These are phyloP conservation scores for Rhizophagus sp. DNA, from an alignment of 192 early-diverging fungal species.

Conservation along the genomic window DNA sequence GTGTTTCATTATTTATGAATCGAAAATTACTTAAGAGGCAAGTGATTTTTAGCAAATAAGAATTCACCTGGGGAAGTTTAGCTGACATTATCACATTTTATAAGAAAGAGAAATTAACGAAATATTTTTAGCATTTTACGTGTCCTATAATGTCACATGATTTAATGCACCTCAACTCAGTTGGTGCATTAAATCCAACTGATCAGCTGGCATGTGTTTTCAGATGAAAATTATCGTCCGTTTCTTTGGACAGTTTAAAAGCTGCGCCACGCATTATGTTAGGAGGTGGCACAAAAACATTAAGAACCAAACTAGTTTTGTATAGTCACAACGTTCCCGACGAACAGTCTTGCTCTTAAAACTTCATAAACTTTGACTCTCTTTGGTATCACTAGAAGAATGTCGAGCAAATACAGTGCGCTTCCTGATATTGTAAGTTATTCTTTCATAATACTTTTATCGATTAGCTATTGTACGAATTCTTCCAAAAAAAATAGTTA, in stretches of 20 bases:
- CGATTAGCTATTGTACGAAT: not conserved
- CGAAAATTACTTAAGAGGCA: not conserved
- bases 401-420: constrained; percentile 71
- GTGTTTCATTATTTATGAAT: not conserved
- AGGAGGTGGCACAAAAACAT: too few relatives aligned
- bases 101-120: too few relatives aligned
- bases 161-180: too few relatives aligned
- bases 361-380: not conserved
- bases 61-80: constrained; percentile 1
- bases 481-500: not conserved
- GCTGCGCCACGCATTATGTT: too few relatives aligned
- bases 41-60: not conserved
- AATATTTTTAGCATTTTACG: too few relatives aligned
- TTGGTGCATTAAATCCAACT: too few relatives aligned
- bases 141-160: too few relatives aligned
- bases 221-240: too few relatives aligned
- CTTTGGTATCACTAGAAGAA: constrained; percentile 31
- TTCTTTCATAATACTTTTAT: not conserved
- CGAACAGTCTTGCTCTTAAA: not conserved
- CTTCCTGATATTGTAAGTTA: constrained; percentile 76
- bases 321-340: not conserved
- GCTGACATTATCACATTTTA: not conserved
- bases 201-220: too few relatives aligned
- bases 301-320: too few relatives aligned
- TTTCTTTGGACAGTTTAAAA: too few relatives aligned